Conservation (phyloP, 176 grass and related monocot genomes). For the Chrysopogon serrulatus region DNA sequence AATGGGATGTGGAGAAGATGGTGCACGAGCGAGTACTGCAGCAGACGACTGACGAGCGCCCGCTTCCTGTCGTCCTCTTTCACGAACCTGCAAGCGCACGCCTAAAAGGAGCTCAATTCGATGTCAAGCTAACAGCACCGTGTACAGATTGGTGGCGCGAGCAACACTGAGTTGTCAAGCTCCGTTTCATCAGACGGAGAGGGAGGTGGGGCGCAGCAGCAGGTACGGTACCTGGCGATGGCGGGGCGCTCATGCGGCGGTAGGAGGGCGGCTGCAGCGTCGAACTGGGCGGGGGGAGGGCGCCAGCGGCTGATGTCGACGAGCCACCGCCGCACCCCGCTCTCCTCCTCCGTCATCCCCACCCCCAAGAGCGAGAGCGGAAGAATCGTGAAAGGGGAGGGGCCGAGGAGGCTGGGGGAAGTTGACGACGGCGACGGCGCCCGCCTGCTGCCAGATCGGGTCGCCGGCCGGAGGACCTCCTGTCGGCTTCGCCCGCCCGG, state of each 20-base stretch:
- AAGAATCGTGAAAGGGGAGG: no score
- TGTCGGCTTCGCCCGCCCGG: no score
- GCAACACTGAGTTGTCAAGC: background rate
- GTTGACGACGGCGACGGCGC: no score
- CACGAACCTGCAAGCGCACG: constrained; percentile 46
- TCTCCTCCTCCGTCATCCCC: background rate
- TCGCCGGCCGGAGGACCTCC: no score
- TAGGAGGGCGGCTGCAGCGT: constrained; percentile 36
- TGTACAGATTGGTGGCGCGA: background rate
- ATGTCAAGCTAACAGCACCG: background rate
- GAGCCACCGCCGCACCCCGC: constrained; percentile 51
- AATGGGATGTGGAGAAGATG: constrained; percentile 47
- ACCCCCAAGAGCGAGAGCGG: no score
- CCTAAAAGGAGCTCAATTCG: background rate
- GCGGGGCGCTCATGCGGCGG: constrained; percentile 37
- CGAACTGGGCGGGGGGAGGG: constrained; percentile 45
- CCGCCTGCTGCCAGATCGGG: no score
- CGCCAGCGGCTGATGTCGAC: constrained; percentile 55
- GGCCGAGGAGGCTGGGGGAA: no score
- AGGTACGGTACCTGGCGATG: constrained; percentile 36
- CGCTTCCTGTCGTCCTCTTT: constrained; percentile 73
- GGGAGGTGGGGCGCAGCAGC: background rate
- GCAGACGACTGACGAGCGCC: constrained; percentile 67
- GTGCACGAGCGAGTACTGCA: constrained; percentile 63
- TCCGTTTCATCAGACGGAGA: no score